Base-by-base conservation (phyloP, 1,139 yeast species). In the Protomyces pachydermus region DNA sequence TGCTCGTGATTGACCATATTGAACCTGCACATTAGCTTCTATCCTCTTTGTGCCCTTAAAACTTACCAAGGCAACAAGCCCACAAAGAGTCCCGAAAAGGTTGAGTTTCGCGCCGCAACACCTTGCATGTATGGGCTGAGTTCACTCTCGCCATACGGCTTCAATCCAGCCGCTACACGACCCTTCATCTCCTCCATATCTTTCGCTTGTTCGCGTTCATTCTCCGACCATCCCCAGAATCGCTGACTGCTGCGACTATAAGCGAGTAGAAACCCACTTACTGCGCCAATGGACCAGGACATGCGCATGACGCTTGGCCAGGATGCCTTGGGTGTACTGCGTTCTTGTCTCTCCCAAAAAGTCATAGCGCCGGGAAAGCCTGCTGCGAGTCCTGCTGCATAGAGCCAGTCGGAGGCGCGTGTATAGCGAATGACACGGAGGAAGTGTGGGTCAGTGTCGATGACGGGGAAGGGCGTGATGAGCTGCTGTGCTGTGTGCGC, bases 401-500 rank as follows among this genome's bases (percentile, higher is more conserved):
- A 76, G n/a, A 81, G 80, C 72, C 82, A 83, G 76, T 89, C 96
- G 10, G 86, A 79, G 23, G 82, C 75, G 73, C 96, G 81, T 75
- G 88, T 84, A 77, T 86, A 89, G 56, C 84, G 78, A 32, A 89
- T 84, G 39, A 89, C 96, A 69, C 89, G 80, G 64, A 75, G 72
- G 76, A 88, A 87, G 69, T 85, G 84, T 52, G 96, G 96, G 74
- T 89, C 96, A 65, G 83, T 81, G 74, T 89, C 96, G 72, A 89
- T 89, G 67, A 78, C 72, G 75, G 65, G 65, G 52, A 23, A 61
- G 37, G 64, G 64, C 3, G 64, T 60, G 42, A 51, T 54, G 9
- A 60, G 48, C 12, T 54, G 53, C 32, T 60, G 58, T 34, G 64
- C 64, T 32, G 64, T 58, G 23, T 58, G 62, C 16, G 62, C 62